Percentiles rank a stretch among this genome's conserved stretches.
phyloP scores from a whole-genome alignment of 1,139 yeast genomes.

The Candida tetrigidarum region DNA sequence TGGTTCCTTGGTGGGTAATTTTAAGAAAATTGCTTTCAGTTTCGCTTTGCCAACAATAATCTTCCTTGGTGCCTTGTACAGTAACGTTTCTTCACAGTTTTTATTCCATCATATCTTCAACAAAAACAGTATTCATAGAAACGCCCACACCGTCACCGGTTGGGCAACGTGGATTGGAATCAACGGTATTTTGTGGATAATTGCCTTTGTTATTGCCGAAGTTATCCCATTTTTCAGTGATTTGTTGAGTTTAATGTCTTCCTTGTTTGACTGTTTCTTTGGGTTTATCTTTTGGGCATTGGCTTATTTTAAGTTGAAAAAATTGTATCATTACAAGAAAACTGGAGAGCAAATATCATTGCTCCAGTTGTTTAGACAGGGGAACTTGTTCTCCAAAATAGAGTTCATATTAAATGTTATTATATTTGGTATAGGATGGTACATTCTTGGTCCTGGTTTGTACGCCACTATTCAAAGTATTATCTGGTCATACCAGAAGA shows the following conservation, averaged over 20 bases:
- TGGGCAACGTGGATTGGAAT: slow-evolving; percentile 57
- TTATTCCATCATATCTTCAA: slow-evolving; percentile 50
- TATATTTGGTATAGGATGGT: slow-evolving; percentile 51
- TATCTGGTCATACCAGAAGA: slow-evolving; percentile 48
- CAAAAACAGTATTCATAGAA: slow-evolving; percentile 46
- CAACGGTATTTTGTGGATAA: slow-evolving; percentile 49
- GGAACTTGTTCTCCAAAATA: slow-evolving; percentile 26
- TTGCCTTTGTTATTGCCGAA: slow-evolving; percentile 62
- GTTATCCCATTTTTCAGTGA: slow-evolving; percentile 68
- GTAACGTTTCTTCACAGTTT: slow-evolving; percentile 58
- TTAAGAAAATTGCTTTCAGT: slow-evolving; percentile 60
- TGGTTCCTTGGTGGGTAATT: slow-evolving; percentile 51
- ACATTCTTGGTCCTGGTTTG: slow-evolving; percentile 62
- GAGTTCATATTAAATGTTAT: slow-evolving; percentile 39
- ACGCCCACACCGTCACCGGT: slow-evolving; percentile 52
- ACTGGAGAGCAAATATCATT: slow-evolving; percentile 25
- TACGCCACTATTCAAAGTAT: slow-evolving; percentile 60
- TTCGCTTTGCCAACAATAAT: slow-evolving; percentile 63
- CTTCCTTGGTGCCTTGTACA: slow-evolving; percentile 59
- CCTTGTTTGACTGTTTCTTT: slow-evolving; percentile 67
- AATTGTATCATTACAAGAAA: slow-evolving; percentile 23
- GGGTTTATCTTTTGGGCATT: slow-evolving; percentile 72
- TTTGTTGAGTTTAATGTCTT: slow-evolving; percentile 61
- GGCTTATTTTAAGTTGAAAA: slow-evolving; percentile 50
- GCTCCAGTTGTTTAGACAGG: slow-evolving; percentile 23